phyloP scores from a whole-genome alignment of 164 flowering plant species.

The Annona squamosa region DNA sequence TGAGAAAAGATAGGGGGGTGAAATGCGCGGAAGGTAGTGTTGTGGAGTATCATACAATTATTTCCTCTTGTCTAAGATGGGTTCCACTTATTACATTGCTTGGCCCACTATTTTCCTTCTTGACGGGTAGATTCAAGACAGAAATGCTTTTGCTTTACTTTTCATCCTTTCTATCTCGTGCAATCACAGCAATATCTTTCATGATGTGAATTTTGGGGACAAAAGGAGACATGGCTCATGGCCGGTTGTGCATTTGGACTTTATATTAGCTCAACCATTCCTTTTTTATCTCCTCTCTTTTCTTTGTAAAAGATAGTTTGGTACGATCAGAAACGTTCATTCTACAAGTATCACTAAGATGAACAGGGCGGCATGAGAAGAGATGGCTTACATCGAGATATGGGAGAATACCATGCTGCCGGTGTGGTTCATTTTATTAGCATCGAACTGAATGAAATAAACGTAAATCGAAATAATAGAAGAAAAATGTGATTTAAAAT shows the following conservation, averaged over 20 bases:
- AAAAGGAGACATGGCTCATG: neutral
- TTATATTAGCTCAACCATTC: neutral
- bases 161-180: neutral
- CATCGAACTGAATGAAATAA: too few species aligned
- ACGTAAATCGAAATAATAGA: too few species aligned
- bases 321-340: neutral
- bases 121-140: constrained; percentile 4
- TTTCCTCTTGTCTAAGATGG: neutral
- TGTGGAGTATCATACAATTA: neutral
- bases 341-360: neutral
- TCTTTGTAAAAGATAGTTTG: neutral
- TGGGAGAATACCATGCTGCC: too few species aligned
- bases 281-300: neutral
- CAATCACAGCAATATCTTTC: neutral
- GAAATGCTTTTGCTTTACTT: constrained; percentile 3
- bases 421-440: too few species aligned
- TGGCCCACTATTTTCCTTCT: neutral
- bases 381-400: too few species aligned
- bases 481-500: too few species aligned
- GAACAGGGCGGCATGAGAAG: too few species aligned
- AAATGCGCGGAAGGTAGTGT: neutral
- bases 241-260: neutral
- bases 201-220: neutral
- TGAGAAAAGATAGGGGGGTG: too few species aligned
- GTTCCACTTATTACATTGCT: neutral